Evolutionary conservation across 257 asterid species (phyloP).

Genomic region (Solanum virginianum): DNA sequence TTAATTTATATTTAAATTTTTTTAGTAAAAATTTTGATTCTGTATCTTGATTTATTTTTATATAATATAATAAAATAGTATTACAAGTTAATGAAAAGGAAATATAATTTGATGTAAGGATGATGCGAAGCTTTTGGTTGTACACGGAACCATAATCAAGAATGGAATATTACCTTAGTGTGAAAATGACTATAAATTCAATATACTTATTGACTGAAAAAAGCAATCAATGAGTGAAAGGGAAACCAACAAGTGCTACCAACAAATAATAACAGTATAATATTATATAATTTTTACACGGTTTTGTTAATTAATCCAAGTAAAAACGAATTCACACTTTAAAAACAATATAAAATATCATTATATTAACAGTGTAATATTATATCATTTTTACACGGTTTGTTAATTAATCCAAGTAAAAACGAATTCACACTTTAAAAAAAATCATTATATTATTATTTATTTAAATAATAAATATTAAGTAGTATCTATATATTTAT

Average conservation of each 20-base stretch:
- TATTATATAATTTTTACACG: neutral
- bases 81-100: neutral
- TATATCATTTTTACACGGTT: neutral
- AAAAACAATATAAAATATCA: neutral
- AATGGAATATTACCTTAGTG: neutral
- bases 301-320: neutral
- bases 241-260: neutral
- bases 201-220: neutral
- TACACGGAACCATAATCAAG: neutral
- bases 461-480: neutral
- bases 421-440: neutral
- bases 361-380: neutral
- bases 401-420: neutral
- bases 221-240: neutral
- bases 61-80: neutral
- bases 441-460: neutral
- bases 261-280: neutral
- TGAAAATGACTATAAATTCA: neutral
- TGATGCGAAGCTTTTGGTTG: neutral
- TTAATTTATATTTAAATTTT: neutral
- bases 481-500: neutral
- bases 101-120: neutral
- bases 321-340: neutral
- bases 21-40: neutral
- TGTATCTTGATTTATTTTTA: too few species aligned